phyloP scores from a whole-genome alignment of 2,329 filamentous ascomycete species.

The Pestalotiopsis sp. region DNA sequence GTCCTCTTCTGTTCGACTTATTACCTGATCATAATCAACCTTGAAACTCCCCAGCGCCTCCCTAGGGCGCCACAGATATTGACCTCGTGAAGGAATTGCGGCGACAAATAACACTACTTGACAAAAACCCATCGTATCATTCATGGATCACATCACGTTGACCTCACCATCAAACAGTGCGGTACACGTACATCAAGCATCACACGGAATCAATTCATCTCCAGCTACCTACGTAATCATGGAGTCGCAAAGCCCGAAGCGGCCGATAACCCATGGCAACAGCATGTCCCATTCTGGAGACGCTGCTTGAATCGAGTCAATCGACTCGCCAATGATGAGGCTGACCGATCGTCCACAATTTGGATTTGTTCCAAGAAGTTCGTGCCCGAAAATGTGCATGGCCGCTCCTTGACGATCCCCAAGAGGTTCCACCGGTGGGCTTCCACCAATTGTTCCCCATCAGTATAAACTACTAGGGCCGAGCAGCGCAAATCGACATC shows the following conservation, averaged over 20 bases:
- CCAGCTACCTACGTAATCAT: neutral
- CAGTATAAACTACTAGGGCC: neutral
- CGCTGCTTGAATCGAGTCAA: neutral
- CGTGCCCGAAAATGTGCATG: neutral
- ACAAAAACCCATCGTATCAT: no score
- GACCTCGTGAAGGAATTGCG: no score
- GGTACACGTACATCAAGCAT: neutral
- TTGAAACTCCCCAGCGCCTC: no score
- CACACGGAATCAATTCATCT: neutral
- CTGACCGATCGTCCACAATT: neutral
- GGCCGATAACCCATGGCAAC: neutral
- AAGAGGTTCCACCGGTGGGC: neutral
- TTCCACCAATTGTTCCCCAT: neutral
- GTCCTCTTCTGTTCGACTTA: neutral
- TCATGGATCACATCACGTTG: no score
- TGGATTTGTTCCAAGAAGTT: neutral
- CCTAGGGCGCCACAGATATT: no score
- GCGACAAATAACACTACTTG: no score
- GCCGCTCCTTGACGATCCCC: neutral
- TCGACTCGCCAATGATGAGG: neutral
- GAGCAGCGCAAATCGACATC: neutral
- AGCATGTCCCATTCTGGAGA: neutral
- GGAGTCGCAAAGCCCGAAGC: neutral
- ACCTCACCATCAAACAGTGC: neutral
- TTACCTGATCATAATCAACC: neutral